Base-by-base conservation (phyloP, 306 rosid genomes). In the Fagus crenata region DNA sequence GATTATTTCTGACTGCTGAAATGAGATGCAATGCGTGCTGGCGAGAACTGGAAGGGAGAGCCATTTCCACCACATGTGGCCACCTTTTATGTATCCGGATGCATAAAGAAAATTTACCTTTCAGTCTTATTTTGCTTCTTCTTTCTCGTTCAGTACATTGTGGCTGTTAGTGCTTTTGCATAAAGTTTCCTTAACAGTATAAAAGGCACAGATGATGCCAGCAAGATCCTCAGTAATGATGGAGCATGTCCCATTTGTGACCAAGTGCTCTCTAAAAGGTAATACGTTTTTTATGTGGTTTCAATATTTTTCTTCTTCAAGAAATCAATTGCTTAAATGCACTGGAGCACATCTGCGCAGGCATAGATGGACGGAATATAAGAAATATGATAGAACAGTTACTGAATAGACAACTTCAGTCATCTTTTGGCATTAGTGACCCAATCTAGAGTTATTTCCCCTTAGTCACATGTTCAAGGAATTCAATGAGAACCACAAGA, bases 1-100 rank as follows among this genome's bases (percentile, higher is more conserved):
- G 85, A 74, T 79, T 72, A 17, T 75, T 55, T 79, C 51, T 56
- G 69, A 83, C 77, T 71, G 89, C 81, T 85, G 81, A 89, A 86
- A 96, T 96, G 99, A 92, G 97, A 86, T 96, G 99, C 94, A 96
- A 96, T 85, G 96, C 96, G 5, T 96, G 99, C 80, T 96, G 99
- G 99, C 86, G 96, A 72, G 99, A 91, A 85, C 71, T 96, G 74
- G 99, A 96, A 83, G 99, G 99, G 79, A 82, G 90, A 83, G 98
- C 97, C 18, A 67, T 96, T 84, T 74, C 98, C 79, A 93, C 99
- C 56, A 96, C 99, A 42, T 96, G 99, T 79, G 93, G 93, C 80
- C 98, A 96, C 86, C 86, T 96, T 53, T 78, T 92, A 82, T 96
- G 99, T 96, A 96, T 95, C 96, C 95, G 40, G 32, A 73, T 69